Conservation (phyloP, 2,329 filamentous ascomycete genomes). For the Didymella keratinophila region DNA sequence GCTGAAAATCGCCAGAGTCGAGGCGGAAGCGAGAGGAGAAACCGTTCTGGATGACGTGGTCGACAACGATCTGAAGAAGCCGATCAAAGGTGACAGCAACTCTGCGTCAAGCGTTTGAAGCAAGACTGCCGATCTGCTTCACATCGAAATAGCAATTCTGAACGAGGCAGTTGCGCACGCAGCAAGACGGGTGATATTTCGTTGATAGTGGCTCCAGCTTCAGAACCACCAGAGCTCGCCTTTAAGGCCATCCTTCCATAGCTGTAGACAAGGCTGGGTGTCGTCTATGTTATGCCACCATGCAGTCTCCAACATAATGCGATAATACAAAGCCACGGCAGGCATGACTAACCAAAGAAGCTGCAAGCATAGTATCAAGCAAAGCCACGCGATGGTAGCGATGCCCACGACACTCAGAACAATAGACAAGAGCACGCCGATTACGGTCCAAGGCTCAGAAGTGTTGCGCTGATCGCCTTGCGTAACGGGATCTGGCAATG, state of each 20-base stretch:
- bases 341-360: background rate
- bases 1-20: conserved; percentile 25
- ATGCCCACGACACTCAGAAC: background rate
- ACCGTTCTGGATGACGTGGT: conserved; percentile 27
- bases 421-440: background rate
- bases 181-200: too few relatives aligned
- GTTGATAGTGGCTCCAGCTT: background rate
- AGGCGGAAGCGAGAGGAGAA: conserved; percentile 22
- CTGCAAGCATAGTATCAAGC: background rate
- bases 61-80: conserved; percentile 24
- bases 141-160: too few relatives aligned
- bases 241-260: conserved; percentile 2
- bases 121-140: too few relatives aligned
- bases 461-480: background rate
- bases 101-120: background rate
- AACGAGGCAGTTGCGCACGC: too few relatives aligned
- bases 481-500: background rate
- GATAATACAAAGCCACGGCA: background rate
- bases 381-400: background rate
- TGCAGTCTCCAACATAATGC: background rate
- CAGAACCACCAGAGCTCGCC: conserved; percentile 1
- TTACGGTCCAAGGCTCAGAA: background rate
- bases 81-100: background rate
- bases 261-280: background rate
- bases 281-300: background rate